Percentiles rank a stretch among this genome's conserved stretches.
These are phyloP conservation scores for Kazachstania psychrophila DNA, from an alignment of 805 yeast genomes.

Conservation along the genomic window DNA sequence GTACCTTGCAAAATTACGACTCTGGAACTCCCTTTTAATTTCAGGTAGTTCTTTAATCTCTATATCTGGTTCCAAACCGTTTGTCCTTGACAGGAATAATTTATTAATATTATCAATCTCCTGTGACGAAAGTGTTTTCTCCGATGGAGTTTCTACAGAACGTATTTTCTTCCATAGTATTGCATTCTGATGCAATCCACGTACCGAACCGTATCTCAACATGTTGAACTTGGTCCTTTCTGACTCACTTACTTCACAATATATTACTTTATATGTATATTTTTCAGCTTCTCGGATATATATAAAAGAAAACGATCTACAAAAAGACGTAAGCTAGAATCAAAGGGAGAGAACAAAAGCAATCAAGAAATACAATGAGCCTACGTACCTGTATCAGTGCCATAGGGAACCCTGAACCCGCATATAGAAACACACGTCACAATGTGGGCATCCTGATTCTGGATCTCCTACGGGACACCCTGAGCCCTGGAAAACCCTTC, in stretches of 20 bases:
- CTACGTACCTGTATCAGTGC: slow-evolving; percentile 22
- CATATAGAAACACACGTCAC: slow-evolving; percentile 57
- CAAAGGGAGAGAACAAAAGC: neutral
- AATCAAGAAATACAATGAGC: neutral
- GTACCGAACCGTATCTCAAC: too few relatives aligned
- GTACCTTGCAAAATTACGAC: slow-evolving; percentile 16
- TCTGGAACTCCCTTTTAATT: slow-evolving; percentile 13
- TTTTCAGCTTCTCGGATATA: too few relatives aligned
- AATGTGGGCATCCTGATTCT: slow-evolving; percentile 63
- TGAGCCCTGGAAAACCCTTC: slow-evolving; percentile 3
- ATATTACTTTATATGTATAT: too few relatives aligned
- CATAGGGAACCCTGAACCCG: slow-evolving; percentile 69
- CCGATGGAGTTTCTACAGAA: too few relatives aligned
- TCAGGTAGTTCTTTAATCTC: slow-evolving; percentile 19
- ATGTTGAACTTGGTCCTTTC: too few relatives aligned
- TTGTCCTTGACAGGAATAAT: slow-evolving; percentile 18
- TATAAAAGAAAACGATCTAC: too few relatives aligned
- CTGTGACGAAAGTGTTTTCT: too few relatives aligned
- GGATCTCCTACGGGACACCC: slow-evolving; percentile 28
- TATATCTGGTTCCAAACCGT: slow-evolving; percentile 22
- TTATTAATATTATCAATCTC: slow-evolving; percentile 14
- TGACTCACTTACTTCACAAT: too few relatives aligned
- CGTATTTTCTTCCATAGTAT: too few relatives aligned
- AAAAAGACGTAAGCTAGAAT: too few relatives aligned
- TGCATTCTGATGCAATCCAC: too few relatives aligned